A percentile compares a stretch with the other conserved stretches of the same genome.
phyloP scores from a whole-genome alignment of 2,329 filamentous ascomycete species.

The Exophiala aquamarina region DNA sequence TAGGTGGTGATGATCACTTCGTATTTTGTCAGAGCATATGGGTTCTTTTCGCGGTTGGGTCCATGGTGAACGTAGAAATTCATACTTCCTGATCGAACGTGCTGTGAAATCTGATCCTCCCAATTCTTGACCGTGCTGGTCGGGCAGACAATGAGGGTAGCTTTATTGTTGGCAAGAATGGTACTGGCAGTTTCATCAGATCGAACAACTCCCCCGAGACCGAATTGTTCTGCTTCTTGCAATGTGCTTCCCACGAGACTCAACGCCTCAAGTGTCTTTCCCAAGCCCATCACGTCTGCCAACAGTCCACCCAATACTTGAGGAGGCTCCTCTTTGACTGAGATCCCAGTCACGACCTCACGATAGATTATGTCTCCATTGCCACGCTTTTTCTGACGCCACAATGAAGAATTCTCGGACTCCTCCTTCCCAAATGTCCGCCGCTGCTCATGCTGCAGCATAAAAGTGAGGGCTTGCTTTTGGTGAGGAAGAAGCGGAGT shows the following conservation, averaged over 20 bases:
- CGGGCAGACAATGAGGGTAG: conserved; percentile 84
- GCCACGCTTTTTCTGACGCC: conserved; percentile 62
- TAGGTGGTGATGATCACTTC: conserved; percentile 94
- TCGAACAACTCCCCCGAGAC: conserved; percentile 37
- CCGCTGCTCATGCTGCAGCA: conserved; percentile 73
- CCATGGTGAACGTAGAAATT: conserved; percentile 87
- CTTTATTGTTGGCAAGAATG: conserved; percentile 67
- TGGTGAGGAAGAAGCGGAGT: conserved; percentile 79
- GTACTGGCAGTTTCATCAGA: conserved; percentile 33
- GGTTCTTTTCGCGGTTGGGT: conserved; percentile 68
- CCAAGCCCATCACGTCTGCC: conserved; percentile 87
- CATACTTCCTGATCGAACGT: conserved; percentile 65
- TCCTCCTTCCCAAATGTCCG: conserved; percentile 59
- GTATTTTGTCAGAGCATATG: conserved; percentile 66
- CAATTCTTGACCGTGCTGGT: conserved; percentile 91
- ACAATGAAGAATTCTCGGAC: conserved; percentile 69
- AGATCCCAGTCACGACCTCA: conserved; percentile 81
- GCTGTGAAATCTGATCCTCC: conserved; percentile 86
- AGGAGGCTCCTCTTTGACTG: conserved; percentile 59
- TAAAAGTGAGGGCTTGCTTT: conserved; percentile 85
- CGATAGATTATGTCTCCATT: conserved; percentile 66
- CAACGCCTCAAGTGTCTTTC: conserved; percentile 82
- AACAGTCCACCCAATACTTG: conserved; percentile 73
- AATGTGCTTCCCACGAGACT: conserved; percentile 71
- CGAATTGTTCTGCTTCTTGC: conserved; percentile 64